Conservation (phyloP, 805 yeast species). For the Myxozyma vanderwaltii region DNA sequence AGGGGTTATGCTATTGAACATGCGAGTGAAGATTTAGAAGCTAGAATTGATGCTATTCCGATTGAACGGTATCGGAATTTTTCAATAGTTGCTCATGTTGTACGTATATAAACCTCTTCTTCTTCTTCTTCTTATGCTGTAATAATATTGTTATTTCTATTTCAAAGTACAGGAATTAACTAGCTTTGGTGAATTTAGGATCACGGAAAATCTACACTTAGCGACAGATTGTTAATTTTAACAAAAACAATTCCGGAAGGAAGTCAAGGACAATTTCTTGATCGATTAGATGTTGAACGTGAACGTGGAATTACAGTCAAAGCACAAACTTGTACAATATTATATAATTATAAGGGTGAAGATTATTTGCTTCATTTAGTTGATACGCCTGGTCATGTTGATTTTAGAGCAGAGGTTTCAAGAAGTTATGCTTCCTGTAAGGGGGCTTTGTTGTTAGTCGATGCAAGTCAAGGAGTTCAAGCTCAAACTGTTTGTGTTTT, state of each 20-base stretch:
- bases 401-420: constrained; percentile 89
- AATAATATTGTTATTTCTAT: no score
- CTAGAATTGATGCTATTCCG: constrained; percentile 76
- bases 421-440: constrained; percentile 95
- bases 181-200: constrained; percentile 24
- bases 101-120: no score
- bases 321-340: constrained; percentile 96
- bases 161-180: not conserved
- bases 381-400: constrained; percentile 98
- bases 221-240: constrained; percentile 82
- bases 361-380: constrained; percentile 88
- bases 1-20: not conserved
- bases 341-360: constrained; percentile 64
- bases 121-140: no score
- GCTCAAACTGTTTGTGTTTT: constrained; percentile 73
- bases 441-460: constrained; percentile 86
- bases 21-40: constrained; percentile 46
- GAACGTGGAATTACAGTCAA: constrained; percentile 96
- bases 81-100: constrained; percentile 91
- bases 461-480: constrained; percentile 95
- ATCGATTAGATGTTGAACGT: constrained; percentile 88
- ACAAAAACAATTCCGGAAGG: constrained; percentile 87
- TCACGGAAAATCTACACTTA: constrained; percentile 77
- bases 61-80: constrained; percentile 82
- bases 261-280: constrained; percentile 74